These are phyloP conservation scores for Pisolithus marmoratus DNA, from an alignment of 768 basidiomycete species.

Conservation along the genomic window DNA sequence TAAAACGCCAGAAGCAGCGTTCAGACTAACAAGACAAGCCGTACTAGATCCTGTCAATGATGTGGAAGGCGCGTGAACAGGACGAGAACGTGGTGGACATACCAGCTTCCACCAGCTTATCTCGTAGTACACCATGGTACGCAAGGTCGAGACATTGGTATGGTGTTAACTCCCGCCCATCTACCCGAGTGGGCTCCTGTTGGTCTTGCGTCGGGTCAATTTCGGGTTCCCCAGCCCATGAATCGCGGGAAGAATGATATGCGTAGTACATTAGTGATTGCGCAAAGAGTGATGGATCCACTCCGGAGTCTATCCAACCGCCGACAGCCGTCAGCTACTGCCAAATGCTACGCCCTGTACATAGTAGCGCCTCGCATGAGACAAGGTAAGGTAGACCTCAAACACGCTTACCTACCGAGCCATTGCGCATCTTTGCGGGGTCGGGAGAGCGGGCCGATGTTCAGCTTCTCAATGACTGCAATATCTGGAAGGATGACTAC, in stretches of 20 bases:
- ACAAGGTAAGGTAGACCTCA: constrained; percentile 8
- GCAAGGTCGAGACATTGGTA: constrained; percentile 68
- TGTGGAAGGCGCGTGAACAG: neutral
- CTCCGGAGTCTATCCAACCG: constrained; percentile 79
- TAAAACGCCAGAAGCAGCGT: constrained; percentile 66
- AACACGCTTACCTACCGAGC: constrained; percentile 55
- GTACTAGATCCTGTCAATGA: constrained; percentile 71
- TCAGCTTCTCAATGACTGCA: neutral
- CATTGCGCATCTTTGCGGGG: constrained; percentile 59
- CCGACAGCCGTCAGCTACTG: constrained; percentile 91
- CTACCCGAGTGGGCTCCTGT: constrained; percentile 56
- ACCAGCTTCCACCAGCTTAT: constrained; percentile 55
- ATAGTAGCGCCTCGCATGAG: constrained; percentile 15
- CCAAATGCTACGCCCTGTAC: constrained; percentile 73
- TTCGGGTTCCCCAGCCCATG: constrained; percentile 83
- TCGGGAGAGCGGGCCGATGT: neutral
- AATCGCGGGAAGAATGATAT: constrained; percentile 60
- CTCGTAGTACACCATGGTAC: constrained; percentile 63
- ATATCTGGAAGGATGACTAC: neutral
- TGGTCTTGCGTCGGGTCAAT: constrained; percentile 72
- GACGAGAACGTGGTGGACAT: constrained; percentile 17
- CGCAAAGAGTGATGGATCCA: constrained; percentile 86
- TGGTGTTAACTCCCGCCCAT: constrained; percentile 66
- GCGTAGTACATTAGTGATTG: constrained; percentile 90
- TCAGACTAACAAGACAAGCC: constrained; percentile 69